Evolutionary conservation across 2,329 filamentous ascomycete species (phyloP), one percentile per base, ranked within the genome.

Genomic region (Arthrinium phaeospermum): DNA sequence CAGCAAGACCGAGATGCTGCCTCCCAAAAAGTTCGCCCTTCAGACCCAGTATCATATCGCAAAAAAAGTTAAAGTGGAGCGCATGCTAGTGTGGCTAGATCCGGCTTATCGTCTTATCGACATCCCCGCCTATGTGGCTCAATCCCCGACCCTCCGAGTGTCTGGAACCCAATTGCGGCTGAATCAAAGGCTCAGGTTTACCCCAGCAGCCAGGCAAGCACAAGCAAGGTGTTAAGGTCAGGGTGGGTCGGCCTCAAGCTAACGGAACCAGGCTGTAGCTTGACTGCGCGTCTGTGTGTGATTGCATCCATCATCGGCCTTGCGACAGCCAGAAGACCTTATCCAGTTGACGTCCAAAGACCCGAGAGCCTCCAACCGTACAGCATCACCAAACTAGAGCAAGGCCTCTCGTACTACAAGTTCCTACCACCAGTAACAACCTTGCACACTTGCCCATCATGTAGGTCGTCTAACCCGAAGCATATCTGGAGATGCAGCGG

Each of bases 241-340:
- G 27, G 4, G 47, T 69, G 45, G 67, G 45, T 24, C 45, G 68
- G 73, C 77, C 77, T 61, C 22, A 37, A 19, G 71, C 70, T 74
- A 77, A 72, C 75, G 75, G 71, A 75, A 72, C 75, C 80, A 84
- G 82, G 83, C 83, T 84, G 83, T 83, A 84, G 82, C 82, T 83
- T 77, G 79, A 76, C 82, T 84, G 81, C 82, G 82, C 79, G 81
- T 72, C 67, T 46, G 51, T 67, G 46, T 46, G 51, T 67, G 57
- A 44, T 53, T 53, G 47, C 68, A 57, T 57, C 68, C 46, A 51
- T 53, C 46, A 41, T 71, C 70, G 70, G 70, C 57, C 71, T 67
- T 69, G 51, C 68, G 61, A 70, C 49, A 70, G 57, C 69, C 46
- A 53, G 71, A 69, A 46, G 53, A 61, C 30, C 30, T 57, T 64